A percentile compares a stretch with the other conserved stretches of the same genome.
Conservation (phyloP, 2,329 filamentous ascomycete species). For the Ustilaginoidea virens region DNA sequence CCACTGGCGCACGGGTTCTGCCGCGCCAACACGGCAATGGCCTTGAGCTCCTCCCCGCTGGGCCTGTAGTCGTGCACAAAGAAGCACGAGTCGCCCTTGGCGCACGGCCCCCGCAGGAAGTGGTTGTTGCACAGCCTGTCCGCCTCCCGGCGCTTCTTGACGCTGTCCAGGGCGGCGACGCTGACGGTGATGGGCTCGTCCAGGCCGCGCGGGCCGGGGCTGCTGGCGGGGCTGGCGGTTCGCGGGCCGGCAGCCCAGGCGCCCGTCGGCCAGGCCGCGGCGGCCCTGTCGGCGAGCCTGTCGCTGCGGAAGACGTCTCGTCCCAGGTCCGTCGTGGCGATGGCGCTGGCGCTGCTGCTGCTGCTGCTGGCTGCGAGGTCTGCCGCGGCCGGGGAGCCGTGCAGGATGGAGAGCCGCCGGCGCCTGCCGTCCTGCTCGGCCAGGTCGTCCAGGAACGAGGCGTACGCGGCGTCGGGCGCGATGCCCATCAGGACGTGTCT, state of each 20-base stretch:
- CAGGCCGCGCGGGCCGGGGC: constrained; percentile 36
- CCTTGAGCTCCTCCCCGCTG: constrained; percentile 36
- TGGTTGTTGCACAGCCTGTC: constrained; percentile 48
- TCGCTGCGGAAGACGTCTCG: constrained; percentile 36
- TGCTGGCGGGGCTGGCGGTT: constrained; percentile 7
- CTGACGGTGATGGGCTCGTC: constrained; percentile 35
- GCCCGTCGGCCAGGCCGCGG: constrained; percentile 7
- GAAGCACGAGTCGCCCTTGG: constrained; percentile 35
- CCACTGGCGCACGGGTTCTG: constrained; percentile 41
- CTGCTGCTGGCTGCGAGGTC: constrained; percentile 31
- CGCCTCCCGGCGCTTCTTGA: constrained; percentile 38
- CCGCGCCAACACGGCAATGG: constrained; percentile 38
- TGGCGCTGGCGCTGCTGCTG: too few species aligned
- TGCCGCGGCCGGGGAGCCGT: constrained; percentile 34
- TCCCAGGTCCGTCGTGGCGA: constrained; percentile 30
- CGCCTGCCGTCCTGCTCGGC: constrained; percentile 26
- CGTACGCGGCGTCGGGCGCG: constrained; percentile 46
- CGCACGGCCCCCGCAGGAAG: constrained; percentile 41
- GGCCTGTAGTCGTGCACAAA: constrained; percentile 42
- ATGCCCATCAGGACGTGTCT: constrained; percentile 45
- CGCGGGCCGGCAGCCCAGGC: constrained; percentile 2
- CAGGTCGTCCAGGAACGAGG: constrained; percentile 41
- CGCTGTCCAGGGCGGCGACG: constrained; percentile 29
- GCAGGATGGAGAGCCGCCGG: constrained; percentile 34
- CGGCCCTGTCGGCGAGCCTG: constrained; percentile 25